Evolutionary conservation across 1,139 yeast genomes (phyloP).

Genomic region (Nakaseomyces bracarensis): DNA sequence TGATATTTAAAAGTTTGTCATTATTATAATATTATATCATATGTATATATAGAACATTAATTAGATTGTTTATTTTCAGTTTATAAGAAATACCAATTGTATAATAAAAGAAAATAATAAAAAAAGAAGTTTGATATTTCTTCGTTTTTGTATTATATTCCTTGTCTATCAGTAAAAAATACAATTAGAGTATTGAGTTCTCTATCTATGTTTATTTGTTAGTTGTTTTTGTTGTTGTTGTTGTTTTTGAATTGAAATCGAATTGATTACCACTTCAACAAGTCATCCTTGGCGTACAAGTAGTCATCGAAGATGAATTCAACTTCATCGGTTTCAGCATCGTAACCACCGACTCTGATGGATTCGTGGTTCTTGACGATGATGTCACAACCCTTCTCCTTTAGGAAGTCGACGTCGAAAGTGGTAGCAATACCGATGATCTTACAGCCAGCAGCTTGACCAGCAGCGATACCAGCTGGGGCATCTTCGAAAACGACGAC

Average conservation of each 20-base stretch:
- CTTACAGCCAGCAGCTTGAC: slow-evolving; percentile 77
- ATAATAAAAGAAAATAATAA: too few relatives aligned
- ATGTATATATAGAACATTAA: slow-evolving; percentile 3
- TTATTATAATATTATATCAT: neutral
- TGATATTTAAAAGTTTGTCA: neutral
- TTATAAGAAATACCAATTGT: too few relatives aligned
- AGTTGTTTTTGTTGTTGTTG: slow-evolving; percentile 2
- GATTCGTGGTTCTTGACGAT: slow-evolving; percentile 65
- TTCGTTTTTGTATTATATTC: neutral
- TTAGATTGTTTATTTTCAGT: too few relatives aligned
- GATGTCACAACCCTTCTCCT: slow-evolving; percentile 71
- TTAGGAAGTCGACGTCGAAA: slow-evolving; percentile 60
- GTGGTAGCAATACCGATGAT: slow-evolving; percentile 82
- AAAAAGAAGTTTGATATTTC: too few relatives aligned
- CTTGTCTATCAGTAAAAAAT: slow-evolving; percentile 2
- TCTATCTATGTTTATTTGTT: too few relatives aligned
- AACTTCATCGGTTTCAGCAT: slow-evolving; percentile 34
- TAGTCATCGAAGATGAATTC: slow-evolving; percentile 34
- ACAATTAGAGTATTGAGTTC: neutral
- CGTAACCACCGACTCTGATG: slow-evolving; percentile 37
- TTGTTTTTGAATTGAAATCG: too few relatives aligned
- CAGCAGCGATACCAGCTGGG: slow-evolving; percentile 62
- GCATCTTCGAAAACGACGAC: slow-evolving; percentile 44
- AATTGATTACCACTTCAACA: slow-evolving; percentile 30
- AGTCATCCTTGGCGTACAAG: slow-evolving; percentile 34